Percentiles rank a stretch among this genome's conserved stretches.
Evolutionary conservation across 2,329 filamentous ascomycete genomes (phyloP).

Genomic region (Neonectria hederae): DNA sequence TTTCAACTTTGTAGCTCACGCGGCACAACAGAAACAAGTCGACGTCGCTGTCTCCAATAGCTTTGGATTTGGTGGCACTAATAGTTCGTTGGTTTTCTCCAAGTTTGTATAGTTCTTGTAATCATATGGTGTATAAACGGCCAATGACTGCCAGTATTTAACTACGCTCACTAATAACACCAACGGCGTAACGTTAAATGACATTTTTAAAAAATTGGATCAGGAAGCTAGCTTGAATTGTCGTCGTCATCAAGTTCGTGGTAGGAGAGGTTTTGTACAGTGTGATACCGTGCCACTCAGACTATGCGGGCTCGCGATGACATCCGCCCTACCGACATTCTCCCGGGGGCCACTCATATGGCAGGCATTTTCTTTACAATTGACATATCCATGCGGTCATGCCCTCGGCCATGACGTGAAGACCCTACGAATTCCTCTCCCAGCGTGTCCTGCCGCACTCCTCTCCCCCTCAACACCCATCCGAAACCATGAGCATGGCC

Average conservation of each 20-base stretch:
- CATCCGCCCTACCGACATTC: conserved; percentile 35
- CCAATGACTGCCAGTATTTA: neutral
- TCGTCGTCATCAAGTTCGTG: neutral
- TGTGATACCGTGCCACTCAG: conserved; percentile 6
- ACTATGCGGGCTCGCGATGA: conserved; percentile 12
- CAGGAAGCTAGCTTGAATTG: neutral
- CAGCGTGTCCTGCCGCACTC: conserved; percentile 18
- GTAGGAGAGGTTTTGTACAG: conserved; percentile 14
- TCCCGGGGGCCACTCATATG: conserved; percentile 41
- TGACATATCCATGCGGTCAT: conserved; percentile 41
- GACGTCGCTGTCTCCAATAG: conserved; percentile 88
- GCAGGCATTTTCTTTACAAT: conserved; percentile 35
- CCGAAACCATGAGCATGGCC: conserved; percentile 48
- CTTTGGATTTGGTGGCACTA: conserved; percentile 97
- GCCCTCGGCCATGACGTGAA: conserved; percentile 45
- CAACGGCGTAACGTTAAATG: too few relatives aligned
- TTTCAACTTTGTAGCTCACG: conserved; percentile 85
- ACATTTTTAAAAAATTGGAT: neutral
- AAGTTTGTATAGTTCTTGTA: conserved; percentile 28
- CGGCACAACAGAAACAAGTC: conserved; percentile 75
- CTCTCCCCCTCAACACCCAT: neutral
- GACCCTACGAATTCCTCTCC: conserved; percentile 24
- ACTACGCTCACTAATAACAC: neutral
- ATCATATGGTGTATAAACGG: neutral
- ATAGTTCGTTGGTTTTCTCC: conserved; percentile 86